Evolutionary conservation across 768 basidiomycete species (phyloP), one percentile per base, ranked within the genome.

Genomic region (Mycena galopus): DNA sequence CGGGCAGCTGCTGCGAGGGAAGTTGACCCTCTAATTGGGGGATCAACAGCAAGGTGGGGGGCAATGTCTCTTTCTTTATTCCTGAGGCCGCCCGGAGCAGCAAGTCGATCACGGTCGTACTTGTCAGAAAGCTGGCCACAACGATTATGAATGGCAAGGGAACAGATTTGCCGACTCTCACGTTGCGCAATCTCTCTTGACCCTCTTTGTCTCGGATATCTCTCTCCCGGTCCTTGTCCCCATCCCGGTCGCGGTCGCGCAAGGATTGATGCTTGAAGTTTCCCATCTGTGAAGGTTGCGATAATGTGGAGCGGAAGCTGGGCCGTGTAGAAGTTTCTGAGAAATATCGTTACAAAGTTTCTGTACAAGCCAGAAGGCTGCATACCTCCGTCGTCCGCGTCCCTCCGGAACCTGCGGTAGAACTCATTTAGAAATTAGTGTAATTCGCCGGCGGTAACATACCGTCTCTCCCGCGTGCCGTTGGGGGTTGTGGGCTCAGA

Each of bases 211-310:
- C 92, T 74, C 91, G 81, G 25, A 86, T 84, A 77, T 94, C 92
- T n/a, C 85, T 80, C 71, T 91, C 89, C 27, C 88, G 82, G 67
- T 89, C 88, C 47, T 86, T 86, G 65, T 88, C 91, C 10, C 80
- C 78, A 27, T 90, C 89, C 59, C 84, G 80, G 71, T 88, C 87
- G 44, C 91, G 88, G 79, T 94, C 93, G 64, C 94, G 93, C 76
- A 92, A 82, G 14, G 94, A 94, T 75, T 96, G 95, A 77, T 96
- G 95, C 79, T 94, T 94, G 81, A 96, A 96, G 79, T 95, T 95
- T 58, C 95, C 95, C 95, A 96, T 96, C 83, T 96, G 94, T 39
- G 95, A 94, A 30, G 94, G 93, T 77, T 96, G 94, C 29, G 93
- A 89, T 59, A 93, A 84, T 17, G 89, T 86, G 16, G 93, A 88